phyloP scores from a whole-genome alignment of 129 eudicot species.

The Daucus carota region DNA sequence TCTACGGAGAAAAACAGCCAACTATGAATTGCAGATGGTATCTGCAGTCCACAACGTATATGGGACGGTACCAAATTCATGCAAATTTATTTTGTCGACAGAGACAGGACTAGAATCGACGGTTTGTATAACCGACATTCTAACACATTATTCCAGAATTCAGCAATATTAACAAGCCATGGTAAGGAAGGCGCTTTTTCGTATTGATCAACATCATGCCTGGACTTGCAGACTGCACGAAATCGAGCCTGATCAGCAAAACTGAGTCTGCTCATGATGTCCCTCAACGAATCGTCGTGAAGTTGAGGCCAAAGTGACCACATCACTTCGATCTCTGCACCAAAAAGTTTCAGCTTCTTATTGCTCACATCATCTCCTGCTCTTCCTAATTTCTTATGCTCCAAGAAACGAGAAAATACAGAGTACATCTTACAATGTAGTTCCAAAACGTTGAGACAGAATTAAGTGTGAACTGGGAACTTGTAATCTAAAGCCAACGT shows the following conservation, averaged over 20 bases:
- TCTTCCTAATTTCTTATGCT: not conserved
- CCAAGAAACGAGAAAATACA: not conserved
- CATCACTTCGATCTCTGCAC: not conserved
- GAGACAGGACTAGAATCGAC: not conserved
- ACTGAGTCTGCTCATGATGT: not conserved
- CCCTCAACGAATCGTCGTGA: not conserved
- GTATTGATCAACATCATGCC: not conserved
- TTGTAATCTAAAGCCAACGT: too few relatives aligned
- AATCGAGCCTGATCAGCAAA: not conserved
- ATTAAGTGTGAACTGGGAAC: too few relatives aligned
- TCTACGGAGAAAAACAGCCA: not conserved
- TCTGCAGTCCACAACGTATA: not conserved
- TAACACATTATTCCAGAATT: not conserved
- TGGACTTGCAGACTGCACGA: not conserved
- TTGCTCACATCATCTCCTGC: not conserved
- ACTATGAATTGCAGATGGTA: not conserved
- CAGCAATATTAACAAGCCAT: not conserved
- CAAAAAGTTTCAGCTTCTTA: not conserved
- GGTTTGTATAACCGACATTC: not conserved
- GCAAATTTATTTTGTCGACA: not conserved
- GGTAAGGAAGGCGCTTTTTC: not conserved
- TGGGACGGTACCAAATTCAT: not conserved
- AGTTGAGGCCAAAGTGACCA: not conserved
- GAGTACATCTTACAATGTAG: not conserved
- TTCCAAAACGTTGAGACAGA: not conserved